Evolutionary conservation across 768 basidiomycete genomes (phyloP), one percentile per base, ranked within the genome.

Genomic region (Macrolepiota fuliginosa): DNA sequence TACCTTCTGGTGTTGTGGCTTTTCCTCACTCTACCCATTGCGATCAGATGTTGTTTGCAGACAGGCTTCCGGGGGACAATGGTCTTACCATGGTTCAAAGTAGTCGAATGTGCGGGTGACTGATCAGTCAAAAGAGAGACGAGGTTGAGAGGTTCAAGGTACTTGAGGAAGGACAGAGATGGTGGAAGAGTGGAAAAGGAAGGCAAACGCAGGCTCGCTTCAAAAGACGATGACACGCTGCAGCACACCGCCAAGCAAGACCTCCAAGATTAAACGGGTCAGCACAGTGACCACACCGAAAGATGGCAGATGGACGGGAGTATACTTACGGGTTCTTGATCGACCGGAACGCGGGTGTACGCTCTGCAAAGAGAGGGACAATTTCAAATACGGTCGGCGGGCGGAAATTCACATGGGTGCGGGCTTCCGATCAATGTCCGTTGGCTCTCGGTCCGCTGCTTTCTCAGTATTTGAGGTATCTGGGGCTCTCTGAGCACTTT

Each of bases 21-120:
- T 72, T 65, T 79, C 76, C 62, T 73, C 76, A 64, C 73, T 71
- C 75, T 76, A 65, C 39, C 39, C 61, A 52, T 62, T 39, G 29
- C 36, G 39, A 27, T 50, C 22, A 55, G 52, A 22, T 54, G 54
- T 35, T 12, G 42, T 7, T 19, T 36, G 22, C 10, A 4, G 24
- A 35, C 50, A 12, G 13, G 45, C 19, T n/a, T 11, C 40, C 47
- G 6, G 25, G 29, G 61, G 15, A 32, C 40, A 45, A 22, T 15
- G 25, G 4, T 59, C 63, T 42, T 17, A 68, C 71, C 71, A 70
- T 72, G 24, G 47, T 24, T 47, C 46, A 47, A 47, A 19, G 39
- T 40, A n/a, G n/a, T n/a, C n/a, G 39, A 17, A 17, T 40, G 15
- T 40, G n/a, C n/a, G 39, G 3, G 39, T n/a, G n/a, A n/a, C n/a